These are phyloP conservation scores for Podospora sp. DNA, from an alignment of 495 filamentous ascomycete genomes.

Conservation along the genomic window DNA sequence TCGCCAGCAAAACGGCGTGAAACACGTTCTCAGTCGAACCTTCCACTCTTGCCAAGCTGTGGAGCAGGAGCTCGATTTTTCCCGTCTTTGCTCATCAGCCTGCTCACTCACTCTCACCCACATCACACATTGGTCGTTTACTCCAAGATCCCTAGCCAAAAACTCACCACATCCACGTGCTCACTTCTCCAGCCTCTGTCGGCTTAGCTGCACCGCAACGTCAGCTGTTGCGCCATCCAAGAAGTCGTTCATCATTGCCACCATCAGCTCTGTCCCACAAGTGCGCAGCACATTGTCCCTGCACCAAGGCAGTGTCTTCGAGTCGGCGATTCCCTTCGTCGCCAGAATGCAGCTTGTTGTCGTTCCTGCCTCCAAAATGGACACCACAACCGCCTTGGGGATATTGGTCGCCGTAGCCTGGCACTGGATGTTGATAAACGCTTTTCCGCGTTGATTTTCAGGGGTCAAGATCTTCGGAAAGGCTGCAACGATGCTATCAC, in stretches of 20 bases:
- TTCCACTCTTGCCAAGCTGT: neutral
- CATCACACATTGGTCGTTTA: no score
- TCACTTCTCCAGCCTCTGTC: slow-evolving; percentile 40
- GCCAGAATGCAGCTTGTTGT: slow-evolving; percentile 49
- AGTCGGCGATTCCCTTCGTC: slow-evolving; percentile 55
- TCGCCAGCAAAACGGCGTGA: no score
- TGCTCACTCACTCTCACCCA: no score
- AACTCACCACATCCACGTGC: neutral
- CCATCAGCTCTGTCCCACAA: slow-evolving; percentile 42
- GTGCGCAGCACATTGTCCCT: slow-evolving; percentile 41
- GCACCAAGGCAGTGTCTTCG: slow-evolving; percentile 54
- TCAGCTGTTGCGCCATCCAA: slow-evolving; percentile 57
- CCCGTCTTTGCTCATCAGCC: no score
- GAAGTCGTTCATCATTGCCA: slow-evolving; percentile 60
- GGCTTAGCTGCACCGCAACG: slow-evolving; percentile 48
- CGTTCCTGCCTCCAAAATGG: slow-evolving; percentile 46
- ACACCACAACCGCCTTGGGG: slow-evolving; percentile 48
- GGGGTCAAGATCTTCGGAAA: slow-evolving; percentile 42
- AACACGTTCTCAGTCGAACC: neutral
- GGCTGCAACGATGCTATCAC: slow-evolving; percentile 48
- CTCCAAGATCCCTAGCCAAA: no score
- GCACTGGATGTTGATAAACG: slow-evolving; percentile 55
- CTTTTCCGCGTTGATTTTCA: slow-evolving; percentile 41
- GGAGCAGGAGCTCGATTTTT: no score
- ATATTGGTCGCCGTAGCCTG: slow-evolving; percentile 59